phyloP scores from a whole-genome alignment of 768 basidiomycete genomes.

The Suillus weaverae region DNA sequence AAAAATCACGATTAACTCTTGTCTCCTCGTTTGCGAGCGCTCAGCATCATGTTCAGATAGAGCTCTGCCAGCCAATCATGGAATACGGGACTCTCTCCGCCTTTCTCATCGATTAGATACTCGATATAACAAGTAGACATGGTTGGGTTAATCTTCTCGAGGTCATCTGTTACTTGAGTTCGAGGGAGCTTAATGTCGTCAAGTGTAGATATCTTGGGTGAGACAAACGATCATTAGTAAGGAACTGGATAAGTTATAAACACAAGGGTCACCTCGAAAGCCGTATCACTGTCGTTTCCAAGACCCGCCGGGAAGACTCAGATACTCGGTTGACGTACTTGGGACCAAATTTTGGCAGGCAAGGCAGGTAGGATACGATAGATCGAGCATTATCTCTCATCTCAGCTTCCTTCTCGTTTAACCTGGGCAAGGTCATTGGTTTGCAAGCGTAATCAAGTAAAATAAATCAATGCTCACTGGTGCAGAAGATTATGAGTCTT shows the following conservation, averaged over 20 bases:
- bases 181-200: conserved; percentile 92
- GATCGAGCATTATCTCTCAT: conserved; percentile 71
- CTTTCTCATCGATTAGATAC: conserved; percentile 73
- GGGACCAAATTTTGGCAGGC: conserved; percentile 82
- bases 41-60: conserved; percentile 70
- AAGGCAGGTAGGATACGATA: conserved; percentile 70
- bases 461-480: conserved; percentile 54
- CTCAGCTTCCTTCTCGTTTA: conserved; percentile 78
- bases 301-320: conserved; percentile 80
- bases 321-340: conserved; percentile 83
- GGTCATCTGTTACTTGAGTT: conserved; percentile 69
- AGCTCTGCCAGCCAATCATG: conserved; percentile 90
- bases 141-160: conserved; percentile 68
- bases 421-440: conserved; percentile 40
- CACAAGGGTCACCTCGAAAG: conserved; percentile 59
- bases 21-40: conserved; percentile 57
- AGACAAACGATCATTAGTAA: not conserved
- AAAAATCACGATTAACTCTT: conserved; percentile 42
- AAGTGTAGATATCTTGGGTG: conserved; percentile 82
- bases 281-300: conserved; percentile 73
- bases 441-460: not conserved
- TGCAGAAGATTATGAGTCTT: conserved; percentile 81
- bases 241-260: not conserved
- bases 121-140: conserved; percentile 82
- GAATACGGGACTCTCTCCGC: conserved; percentile 64